Evolutionary conservation across 2,329 filamentous ascomycete genomes (phyloP).

Genomic region (Parastagonospora avenae): DNA sequence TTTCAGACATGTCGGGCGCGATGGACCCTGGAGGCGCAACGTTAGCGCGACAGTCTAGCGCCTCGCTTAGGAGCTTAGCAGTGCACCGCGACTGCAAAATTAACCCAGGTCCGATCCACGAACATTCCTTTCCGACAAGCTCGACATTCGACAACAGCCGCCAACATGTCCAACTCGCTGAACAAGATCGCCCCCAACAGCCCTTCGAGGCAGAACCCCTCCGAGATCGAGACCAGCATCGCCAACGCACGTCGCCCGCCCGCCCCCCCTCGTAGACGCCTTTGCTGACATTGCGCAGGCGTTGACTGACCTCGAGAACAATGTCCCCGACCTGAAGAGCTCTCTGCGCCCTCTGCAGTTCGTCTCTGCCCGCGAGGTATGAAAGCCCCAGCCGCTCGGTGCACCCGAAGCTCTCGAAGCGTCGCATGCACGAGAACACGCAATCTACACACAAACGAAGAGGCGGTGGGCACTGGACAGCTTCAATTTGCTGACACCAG

Average conservation of each 20-base stretch:
- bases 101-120: no score
- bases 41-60: neutral
- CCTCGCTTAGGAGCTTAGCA: neutral
- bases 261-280: conserved; percentile 7
- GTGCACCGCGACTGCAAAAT: neutral
- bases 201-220: conserved; percentile 93
- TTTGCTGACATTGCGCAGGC: conserved; percentile 48
- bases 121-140: conserved; percentile 11
- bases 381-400: conserved; percentile 52
- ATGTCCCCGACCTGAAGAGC: conserved; percentile 96
- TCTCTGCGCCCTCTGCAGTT: conserved; percentile 98
- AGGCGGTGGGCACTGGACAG: conserved; percentile 63
- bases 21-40: no score
- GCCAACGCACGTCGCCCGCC: conserved; percentile 72
- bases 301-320: conserved; percentile 98
- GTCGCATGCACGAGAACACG: conserved; percentile 30
- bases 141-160: conserved; percentile 43
- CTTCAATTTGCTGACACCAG: conserved; percentile 60
- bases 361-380: conserved; percentile 98
- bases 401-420: conserved; percentile 33
- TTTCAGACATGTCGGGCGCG: no score
- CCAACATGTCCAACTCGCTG: conserved; percentile 69
- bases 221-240: conserved; percentile 96
- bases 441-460: conserved; percentile 47
- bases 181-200: conserved; percentile 99